phyloP scores from a whole-genome alignment of 148 eudicot species.

The Tetragonia tetragonoides region DNA sequence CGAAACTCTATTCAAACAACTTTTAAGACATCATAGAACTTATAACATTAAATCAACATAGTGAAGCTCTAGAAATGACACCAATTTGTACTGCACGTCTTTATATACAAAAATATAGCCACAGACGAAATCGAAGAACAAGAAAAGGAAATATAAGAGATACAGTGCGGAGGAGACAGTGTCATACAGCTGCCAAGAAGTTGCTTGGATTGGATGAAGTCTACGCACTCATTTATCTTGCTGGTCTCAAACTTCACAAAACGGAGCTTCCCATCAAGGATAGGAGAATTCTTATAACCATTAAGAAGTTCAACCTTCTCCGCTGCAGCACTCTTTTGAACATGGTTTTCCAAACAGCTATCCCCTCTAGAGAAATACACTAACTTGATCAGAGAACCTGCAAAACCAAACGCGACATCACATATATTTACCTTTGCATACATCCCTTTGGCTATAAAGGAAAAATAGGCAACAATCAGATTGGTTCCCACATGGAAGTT shows the following conservation, averaged over 20 bases:
- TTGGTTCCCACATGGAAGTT: background rate
- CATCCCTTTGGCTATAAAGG: background rate
- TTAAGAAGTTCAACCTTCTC: slow-evolving; percentile 37
- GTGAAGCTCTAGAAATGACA: background rate
- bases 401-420: slow-evolving; percentile 2
- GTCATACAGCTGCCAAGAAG: slow-evolving; percentile 56
- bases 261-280: slow-evolving; percentile 64
- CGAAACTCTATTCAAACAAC: background rate
- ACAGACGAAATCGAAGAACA: background rate
- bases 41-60: background rate
- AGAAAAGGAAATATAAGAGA: slow-evolving; percentile 4
- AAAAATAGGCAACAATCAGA: background rate
- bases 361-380: slow-evolving; percentile 61
- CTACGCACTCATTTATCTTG: slow-evolving; percentile 79
- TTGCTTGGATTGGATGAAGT: slow-evolving; percentile 68
- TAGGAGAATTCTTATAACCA: slow-evolving; percentile 28
- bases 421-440: background rate
- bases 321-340: slow-evolving; percentile 25
- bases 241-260: slow-evolving; percentile 82
- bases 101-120: background rate
- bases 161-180: background rate
- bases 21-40: background rate
- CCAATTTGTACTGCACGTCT: background rate
- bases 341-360: slow-evolving; percentile 26
- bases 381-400: slow-evolving; percentile 88